Evolutionary conservation across 2,329 filamentous ascomycete genomes (phyloP), one percentile per base, ranked within the genome.

Genomic region (Botrytis pseudocinerea): DNA sequence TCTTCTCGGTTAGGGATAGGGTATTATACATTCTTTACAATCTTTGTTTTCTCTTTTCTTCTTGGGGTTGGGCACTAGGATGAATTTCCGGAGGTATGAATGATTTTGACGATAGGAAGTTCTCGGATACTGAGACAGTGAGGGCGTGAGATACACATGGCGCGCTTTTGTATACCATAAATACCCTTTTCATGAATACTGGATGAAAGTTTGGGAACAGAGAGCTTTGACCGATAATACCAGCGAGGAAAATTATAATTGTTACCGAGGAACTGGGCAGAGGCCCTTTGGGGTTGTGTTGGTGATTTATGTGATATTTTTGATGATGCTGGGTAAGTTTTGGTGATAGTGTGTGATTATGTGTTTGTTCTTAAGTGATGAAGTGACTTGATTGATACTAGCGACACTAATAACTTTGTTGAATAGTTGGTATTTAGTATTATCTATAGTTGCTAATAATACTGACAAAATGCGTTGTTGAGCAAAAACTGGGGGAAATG

Each of bases 121-220:
- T 32, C 22, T 40, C 9, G 62, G 28, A 28, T 32, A 7, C 16
- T 2, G 22, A 38, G 38, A 14, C 18, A 44, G 28, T 28, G 8
- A 16, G 28, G 61, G 61, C 51, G n/a, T 57, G 38, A 14, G 44
- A 38, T 63, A 18, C 32, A 14, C 20, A 51, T 51, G 63, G 63
- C 63, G 63, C 63, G 46, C 63, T 66, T 66, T 66, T 66, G 63
- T 66, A 66, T 66, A 66, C 63, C 63, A 66, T 51, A 38, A 22
- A 66, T 66, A 51, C 44, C 20, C 28, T 51, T 40, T 51, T 51
- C 44, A 66, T 66, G 22, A 32, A 66, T 20, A 38, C 63, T 25
- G 22, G 63, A 28, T 35, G 63, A 66, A 51, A 14, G 25, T 51
- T 38, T 28, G 35, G 32, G 44, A 65, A 38, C 20, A 12, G 18